Conservation (phyloP, 148 eudicot species). For the Camellia lanceoleosa region DNA sequence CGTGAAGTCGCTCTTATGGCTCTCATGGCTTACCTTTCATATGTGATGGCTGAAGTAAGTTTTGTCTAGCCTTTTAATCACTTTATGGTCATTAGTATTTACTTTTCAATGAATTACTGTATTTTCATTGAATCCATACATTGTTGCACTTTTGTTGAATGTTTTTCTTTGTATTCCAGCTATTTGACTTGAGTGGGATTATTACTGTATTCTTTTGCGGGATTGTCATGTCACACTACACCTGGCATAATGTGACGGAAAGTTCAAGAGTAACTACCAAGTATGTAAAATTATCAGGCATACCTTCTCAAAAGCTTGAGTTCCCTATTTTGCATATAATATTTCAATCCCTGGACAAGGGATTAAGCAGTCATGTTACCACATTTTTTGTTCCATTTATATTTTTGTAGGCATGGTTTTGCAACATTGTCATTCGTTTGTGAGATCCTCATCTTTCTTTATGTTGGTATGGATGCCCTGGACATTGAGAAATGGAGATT, state of each 20-base stretch:
- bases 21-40: conserved; percentile 65
- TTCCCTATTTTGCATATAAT: not conserved
- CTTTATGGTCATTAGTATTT: not conserved
- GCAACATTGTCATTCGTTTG: conserved; percentile 55
- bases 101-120: not conserved
- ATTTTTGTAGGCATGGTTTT: conserved; percentile 44
- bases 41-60: conserved; percentile 54
- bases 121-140: not conserved
- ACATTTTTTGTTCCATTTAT: not conserved
- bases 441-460: conserved; percentile 48
- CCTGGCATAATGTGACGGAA: conserved; percentile 58
- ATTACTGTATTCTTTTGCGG: conserved; percentile 65
- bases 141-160: not conserved
- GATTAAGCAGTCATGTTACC: conserved; percentile 1
- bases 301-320: not conserved
- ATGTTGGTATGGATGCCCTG: conserved; percentile 65
- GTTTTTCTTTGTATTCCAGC: conserved; percentile 32
- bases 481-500: conserved; percentile 66
- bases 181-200: conserved; percentile 53
- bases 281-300: conserved; percentile 23
- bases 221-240: conserved; percentile 63
- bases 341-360: conserved; percentile 1
- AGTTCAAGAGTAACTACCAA: conserved; percentile 54
- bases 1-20: conserved; percentile 56
- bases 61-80: conserved; percentile 1